phyloP scores from a whole-genome alignment of 306 rosid genomes.

The Prunus mira region DNA sequence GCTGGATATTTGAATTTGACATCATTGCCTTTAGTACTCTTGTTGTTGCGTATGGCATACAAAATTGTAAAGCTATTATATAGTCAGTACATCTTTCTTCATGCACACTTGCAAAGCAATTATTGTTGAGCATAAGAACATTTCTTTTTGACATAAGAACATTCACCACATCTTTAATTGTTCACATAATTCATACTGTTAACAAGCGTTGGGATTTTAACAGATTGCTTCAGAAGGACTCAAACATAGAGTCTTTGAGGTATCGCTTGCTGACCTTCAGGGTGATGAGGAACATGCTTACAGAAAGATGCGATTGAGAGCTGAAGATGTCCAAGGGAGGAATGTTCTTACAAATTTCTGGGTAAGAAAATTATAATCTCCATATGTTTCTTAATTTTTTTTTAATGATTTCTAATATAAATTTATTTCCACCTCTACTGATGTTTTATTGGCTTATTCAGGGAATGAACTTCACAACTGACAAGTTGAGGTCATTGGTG shows the following conservation, averaged over 20 bases:
- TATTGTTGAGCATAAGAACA: not conserved
- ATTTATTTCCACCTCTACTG: not conserved
- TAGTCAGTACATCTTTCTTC: too few species aligned
- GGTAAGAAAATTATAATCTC: slow-evolving; percentile 39
- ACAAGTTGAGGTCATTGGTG: slow-evolving; percentile 88
- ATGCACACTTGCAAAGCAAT: not conserved
- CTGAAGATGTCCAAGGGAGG: slow-evolving; percentile 91
- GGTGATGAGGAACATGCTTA: slow-evolving; percentile 88
- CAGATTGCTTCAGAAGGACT: slow-evolving; percentile 99
- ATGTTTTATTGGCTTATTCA: slow-evolving; percentile 7
- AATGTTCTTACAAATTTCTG: slow-evolving; percentile 88
- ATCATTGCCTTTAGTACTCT: not conserved
- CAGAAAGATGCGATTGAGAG: slow-evolving; percentile 94
- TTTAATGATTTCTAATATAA: not conserved
- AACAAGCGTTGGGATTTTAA: not conserved
- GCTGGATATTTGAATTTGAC: not conserved
- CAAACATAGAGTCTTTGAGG: slow-evolving; percentile 89
- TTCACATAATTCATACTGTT: not conserved
- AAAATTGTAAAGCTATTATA: too few species aligned
- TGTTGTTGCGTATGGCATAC: too few species aligned
- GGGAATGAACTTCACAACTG: slow-evolving; percentile 93
- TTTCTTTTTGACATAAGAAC: not conserved
- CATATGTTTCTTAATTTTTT: not conserved
- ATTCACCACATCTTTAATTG: not conserved
- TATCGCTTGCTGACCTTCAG: slow-evolving; percentile 94